Conservation (phyloP, 306 rosid species). For the Trifolium subterraneum region DNA sequence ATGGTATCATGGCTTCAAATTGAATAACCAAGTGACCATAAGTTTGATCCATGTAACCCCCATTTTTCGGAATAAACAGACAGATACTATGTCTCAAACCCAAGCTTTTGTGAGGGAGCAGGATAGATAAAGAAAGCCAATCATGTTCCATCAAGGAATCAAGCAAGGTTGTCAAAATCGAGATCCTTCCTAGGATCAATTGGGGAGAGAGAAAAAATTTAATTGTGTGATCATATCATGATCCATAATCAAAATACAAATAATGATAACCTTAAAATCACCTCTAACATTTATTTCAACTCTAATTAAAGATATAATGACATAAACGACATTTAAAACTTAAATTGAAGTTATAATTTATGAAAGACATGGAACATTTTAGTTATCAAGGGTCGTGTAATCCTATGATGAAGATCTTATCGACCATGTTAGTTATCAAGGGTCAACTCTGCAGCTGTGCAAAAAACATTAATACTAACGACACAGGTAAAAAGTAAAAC, state of each 20-base stretch:
- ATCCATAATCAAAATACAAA: background rate
- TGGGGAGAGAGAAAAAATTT: constrained; percentile 26
- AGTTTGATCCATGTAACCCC: constrained; percentile 12
- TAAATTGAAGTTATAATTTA: background rate
- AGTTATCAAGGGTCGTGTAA: too few species aligned
- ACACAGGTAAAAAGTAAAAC: background rate
- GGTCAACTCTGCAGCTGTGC: constrained; percentile 5
- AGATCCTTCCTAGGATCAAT: constrained; percentile 34
- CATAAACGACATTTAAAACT: background rate
- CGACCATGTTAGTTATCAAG: constrained; percentile 1
- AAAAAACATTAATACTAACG: background rate
- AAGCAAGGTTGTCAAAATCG: constrained; percentile 22
- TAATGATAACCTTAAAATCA: background rate
- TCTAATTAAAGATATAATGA: background rate
- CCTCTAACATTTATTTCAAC: background rate
- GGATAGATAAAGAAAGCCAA: constrained; percentile 24
- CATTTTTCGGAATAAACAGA: constrained; percentile 20
- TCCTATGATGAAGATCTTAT: background rate
- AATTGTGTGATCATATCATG: constrained; percentile 18
- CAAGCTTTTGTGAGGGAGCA: constrained; percentile 32
- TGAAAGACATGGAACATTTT: too few species aligned
- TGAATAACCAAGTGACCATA: constrained; percentile 26
- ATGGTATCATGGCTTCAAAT: constrained; percentile 33
- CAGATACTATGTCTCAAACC: constrained; percentile 14
- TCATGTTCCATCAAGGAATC: constrained; percentile 33